Base-by-base conservation (phyloP, 1,139 yeast species). In the Nakaseomyces nivariensis region DNA sequence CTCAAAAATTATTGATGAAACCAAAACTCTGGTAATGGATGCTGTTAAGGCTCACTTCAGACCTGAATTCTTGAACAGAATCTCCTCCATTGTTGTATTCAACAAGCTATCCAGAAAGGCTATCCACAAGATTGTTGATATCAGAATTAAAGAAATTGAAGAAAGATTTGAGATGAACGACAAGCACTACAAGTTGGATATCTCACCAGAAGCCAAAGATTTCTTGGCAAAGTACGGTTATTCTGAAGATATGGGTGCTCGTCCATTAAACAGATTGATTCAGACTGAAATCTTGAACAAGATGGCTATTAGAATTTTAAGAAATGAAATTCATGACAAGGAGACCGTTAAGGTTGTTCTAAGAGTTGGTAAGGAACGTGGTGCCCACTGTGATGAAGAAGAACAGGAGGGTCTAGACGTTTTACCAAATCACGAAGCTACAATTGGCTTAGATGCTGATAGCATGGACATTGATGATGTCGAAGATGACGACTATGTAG, bases 1-100 rank as follows among this genome's bases (percentile, higher is more conserved):
- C 10, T 68, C 87, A 5, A 82, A 80, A 67, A 73, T 90, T 48
- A 81, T 81, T 48, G 76, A 75, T 6, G 74, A 76, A 46, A 82
- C 95, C 26, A 82, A 78, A 62, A 86, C 82, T 47, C 73, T 78
- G 56, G 97, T 92, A 7, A 82, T 90, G 95, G 76, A 74, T 41
- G 76, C 94, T 1, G 96, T 92, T n/a, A 79, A 85, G 60, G 75
- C 77, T 4, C 98, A 92, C 68, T 92, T 94, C 79, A 81, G 97
- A 68, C 98, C 99, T 5, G 99, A 94, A 69, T 92, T 94, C 72
- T 76, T 92, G 66, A 94, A 94, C 75, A 86, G 98, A 75, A 89
- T 92, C 57, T 83, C 96, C 3, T 86, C 95, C 29, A 89, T 88
- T 58, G 89, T 92, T 40, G 83, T 92, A 29, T 92, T 92, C 77